These are phyloP conservation scores for Crataegus laevigata DNA, from an alignment of 306 rosid genomes.

Conservation along the genomic window DNA sequence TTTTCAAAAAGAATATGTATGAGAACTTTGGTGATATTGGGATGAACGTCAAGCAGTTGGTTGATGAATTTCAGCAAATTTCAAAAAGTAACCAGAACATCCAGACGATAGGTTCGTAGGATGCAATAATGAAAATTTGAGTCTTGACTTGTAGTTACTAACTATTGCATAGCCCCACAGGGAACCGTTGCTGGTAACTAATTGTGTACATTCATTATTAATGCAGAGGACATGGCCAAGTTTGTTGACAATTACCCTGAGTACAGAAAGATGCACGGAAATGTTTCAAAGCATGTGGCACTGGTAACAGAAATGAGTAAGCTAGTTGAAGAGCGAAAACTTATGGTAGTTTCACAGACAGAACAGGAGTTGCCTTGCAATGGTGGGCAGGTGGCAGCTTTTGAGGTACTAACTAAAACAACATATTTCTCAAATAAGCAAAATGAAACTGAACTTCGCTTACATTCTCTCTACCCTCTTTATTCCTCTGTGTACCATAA, in stretches of 20 bases:
- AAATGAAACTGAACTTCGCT: not conserved
- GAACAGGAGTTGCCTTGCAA: constrained; percentile 97
- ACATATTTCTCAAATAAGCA: constrained; percentile 22
- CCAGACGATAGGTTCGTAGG: constrained; percentile 82
- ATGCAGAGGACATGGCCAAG: constrained; percentile 17
- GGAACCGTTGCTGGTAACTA: not conserved
- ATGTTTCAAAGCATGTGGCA: constrained; percentile 93
- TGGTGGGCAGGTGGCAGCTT: constrained; percentile 93
- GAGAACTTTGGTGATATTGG: constrained; percentile 98
- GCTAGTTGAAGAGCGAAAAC: constrained; percentile 61
- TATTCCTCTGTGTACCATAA: not conserved
- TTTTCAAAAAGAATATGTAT: constrained; percentile 84
- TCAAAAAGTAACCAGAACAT: constrained; percentile 85
- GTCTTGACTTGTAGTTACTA: not conserved
- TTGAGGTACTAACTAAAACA: constrained; percentile 64
- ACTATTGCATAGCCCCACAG: not conserved
- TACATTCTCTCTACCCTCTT: not conserved
- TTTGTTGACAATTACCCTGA: constrained; percentile 54
- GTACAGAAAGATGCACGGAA: constrained; percentile 32
- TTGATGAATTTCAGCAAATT: constrained; percentile 89
- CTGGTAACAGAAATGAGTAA: constrained; percentile 92
- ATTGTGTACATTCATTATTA: constrained; percentile 17
- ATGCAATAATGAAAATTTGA: not conserved
- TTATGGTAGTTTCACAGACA: constrained; percentile 84
- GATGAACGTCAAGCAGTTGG: constrained; percentile 87